Conservation (phyloP, 192 early-diverging fungal species). For the Linnemannia hyalina region DNA sequence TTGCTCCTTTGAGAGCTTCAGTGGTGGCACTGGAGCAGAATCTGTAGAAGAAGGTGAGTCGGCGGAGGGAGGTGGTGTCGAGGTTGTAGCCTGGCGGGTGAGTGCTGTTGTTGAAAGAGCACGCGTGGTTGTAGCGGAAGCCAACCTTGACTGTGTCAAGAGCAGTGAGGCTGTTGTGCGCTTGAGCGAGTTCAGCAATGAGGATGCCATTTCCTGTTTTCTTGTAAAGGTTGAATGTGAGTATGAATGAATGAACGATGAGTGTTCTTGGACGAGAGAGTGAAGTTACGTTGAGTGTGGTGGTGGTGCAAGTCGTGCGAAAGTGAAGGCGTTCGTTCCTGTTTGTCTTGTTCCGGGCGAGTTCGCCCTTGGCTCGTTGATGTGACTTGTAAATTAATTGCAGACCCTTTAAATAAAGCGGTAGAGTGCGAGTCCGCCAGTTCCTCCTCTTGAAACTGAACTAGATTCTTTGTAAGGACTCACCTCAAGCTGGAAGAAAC, state of each 20-base stretch:
- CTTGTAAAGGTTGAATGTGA: background rate
- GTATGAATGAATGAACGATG: no score
- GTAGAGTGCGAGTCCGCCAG: background rate
- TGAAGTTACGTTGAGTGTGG: no score
- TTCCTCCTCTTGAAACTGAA: conserved; percentile 53
- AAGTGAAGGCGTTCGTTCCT: background rate
- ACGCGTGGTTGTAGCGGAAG: background rate
- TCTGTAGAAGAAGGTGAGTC: conserved; percentile 1
- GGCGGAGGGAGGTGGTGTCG: background rate
- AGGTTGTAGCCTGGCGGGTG: background rate
- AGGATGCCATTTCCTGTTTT: background rate
- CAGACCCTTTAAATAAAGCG: background rate
- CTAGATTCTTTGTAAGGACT: conserved; percentile 51
- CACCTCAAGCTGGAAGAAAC: background rate
- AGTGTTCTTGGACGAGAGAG: no score
- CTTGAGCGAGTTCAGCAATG: background rate
- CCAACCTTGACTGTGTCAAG: background rate
- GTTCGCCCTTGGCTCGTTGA: background rate
- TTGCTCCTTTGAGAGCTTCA: conserved; percentile 64
- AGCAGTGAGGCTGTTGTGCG: background rate
- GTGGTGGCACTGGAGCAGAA: conserved; percentile 24
- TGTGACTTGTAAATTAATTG: background rate
- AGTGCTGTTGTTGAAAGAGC: background rate
- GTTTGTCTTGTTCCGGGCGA: background rate
- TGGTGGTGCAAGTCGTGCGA: background rate